Evolutionary conservation across 1,284 basidiomycete genomes (phyloP).

Genomic region (Cerrena zonata): DNA sequence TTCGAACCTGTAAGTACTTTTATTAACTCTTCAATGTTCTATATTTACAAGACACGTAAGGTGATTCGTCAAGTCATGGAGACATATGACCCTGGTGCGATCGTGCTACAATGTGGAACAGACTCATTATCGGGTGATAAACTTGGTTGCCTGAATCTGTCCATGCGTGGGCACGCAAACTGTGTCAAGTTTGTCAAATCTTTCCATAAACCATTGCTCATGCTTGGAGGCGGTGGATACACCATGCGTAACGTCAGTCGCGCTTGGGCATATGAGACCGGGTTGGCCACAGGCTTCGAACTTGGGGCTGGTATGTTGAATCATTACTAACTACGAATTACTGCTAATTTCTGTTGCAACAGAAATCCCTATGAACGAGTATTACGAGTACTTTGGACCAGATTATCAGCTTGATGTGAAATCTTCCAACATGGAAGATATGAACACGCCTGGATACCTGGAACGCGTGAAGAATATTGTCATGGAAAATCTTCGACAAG

Average conservation of each 20-base stretch:
- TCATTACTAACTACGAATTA: too few species aligned
- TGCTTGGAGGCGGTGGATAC: slow-evolving; percentile 96
- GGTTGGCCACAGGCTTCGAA: slow-evolving; percentile 92
- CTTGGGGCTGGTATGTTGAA: slow-evolving; percentile 70
- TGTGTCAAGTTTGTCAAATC: slow-evolving; percentile 97
- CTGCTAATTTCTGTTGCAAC: slow-evolving; percentile 4
- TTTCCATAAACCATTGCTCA: slow-evolving; percentile 86
- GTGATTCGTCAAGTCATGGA: slow-evolving; percentile 95
- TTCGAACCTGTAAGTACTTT: slow-evolving; percentile 79
- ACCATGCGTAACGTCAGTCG: slow-evolving; percentile 97
- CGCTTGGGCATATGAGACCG: slow-evolving; percentile 98
- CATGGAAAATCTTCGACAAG: slow-evolving; percentile 82
- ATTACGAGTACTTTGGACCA: slow-evolving; percentile 98
- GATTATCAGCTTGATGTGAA: slow-evolving; percentile 97
- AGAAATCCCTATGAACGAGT: slow-evolving; percentile 96
- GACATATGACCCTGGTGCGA: slow-evolving; percentile 89
- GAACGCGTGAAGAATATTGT: slow-evolving; percentile 90
- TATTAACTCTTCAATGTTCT: not conserved
- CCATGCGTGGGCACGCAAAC: slow-evolving; percentile 95
- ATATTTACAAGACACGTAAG: slow-evolving; percentile 36
- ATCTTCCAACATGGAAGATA: slow-evolving; percentile 91
- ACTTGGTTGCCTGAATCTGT: slow-evolving; percentile 92
- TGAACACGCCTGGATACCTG: slow-evolving; percentile 90
- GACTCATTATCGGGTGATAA: slow-evolving; percentile 97
- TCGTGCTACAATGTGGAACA: slow-evolving; percentile 97